These are phyloP conservation scores for Viola odorata DNA, from an alignment of 345 rosid species.

Conservation along the genomic window DNA sequence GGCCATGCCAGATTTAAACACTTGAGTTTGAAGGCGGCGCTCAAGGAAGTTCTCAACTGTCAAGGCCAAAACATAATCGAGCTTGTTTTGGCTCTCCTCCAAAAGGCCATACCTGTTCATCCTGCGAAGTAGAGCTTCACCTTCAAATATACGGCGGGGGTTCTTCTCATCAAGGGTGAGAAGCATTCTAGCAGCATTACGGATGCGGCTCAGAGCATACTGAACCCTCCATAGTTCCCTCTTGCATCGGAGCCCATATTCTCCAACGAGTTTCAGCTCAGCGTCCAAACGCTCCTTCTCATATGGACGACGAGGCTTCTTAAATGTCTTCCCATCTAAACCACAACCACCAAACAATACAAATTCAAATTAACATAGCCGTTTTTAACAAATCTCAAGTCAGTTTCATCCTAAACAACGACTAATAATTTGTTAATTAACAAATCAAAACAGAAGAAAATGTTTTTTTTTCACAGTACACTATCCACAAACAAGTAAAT, in stretches of 20 bases:
- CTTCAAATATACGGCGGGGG: constrained; percentile 20
- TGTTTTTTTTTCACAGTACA: too few species aligned
- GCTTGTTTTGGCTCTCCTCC: too few species aligned
- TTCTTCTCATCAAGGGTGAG: too few species aligned
- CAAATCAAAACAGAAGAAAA: too few species aligned
- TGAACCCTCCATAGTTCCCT: constrained; percentile 25
- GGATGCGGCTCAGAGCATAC: constrained; percentile 20
- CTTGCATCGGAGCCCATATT: constrained; percentile 18
- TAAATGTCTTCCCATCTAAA: too few species aligned
- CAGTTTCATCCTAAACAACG: too few species aligned
- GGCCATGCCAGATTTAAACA: constrained; percentile 20
- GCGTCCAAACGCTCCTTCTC: constrained; percentile 14
- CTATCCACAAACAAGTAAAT: too few species aligned
- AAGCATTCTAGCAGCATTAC: constrained; percentile 4
- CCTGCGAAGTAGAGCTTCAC: constrained; percentile 23
- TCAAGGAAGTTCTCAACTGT: too few species aligned
- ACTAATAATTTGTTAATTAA: too few species aligned
- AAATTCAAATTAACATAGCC: not conserved
- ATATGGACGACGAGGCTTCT: not conserved
- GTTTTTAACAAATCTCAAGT: not conserved
- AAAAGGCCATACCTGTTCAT: constrained; percentile 7
- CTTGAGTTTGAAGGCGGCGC: constrained; percentile 10
- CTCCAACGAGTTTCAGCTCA: constrained; percentile 18
- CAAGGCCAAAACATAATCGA: too few species aligned
- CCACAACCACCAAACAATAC: too few species aligned